Base-by-base conservation (phyloP, 768 basidiomycete species). In the Infundibulicybe gibba region DNA sequence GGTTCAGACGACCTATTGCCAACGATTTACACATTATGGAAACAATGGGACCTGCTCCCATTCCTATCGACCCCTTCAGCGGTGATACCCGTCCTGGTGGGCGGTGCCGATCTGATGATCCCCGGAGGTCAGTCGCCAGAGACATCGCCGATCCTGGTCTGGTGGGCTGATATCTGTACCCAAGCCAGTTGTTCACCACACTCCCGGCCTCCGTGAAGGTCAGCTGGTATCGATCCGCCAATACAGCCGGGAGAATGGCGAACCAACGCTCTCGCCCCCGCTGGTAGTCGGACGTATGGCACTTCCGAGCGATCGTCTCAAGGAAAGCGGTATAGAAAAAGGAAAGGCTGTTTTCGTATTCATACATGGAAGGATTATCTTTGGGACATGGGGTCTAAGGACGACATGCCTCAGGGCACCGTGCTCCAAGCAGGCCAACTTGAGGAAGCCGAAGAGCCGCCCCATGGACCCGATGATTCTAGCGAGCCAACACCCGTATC, bases 21-120 rank as follows among this genome's bases (percentile, higher is more conserved):
- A n/a, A 85, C 87, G 33, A 77, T 90, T 14, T 90, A 90, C 58
- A 87, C 90, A 0, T 63, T 93, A 17, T 89, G 88, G 86, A 90
- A 86, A 60, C 77, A 77, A 35, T 76, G 77, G 9, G 72, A 78
- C 33, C 65, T 94, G 1, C 70, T 93, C 8, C 86, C 88, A 0
- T 75, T 75, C 49, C 53, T 93, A n/a, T 78, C 81, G 2, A 90
- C 90, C 0, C 86, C 88, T 2, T 61, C 77, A 2, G 65, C 79
- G 10, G 90, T 90, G 21, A 78, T 91, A 32, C 84, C 84, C 1
- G 71, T 83, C 19, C 74, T 94, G 11, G 67, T 80, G 3, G 80
- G 79, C 9, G 90, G 91, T n/a, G 88, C 90, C 0, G 90, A 94
- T 67, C 75, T 93, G 6, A 92, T 94, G 89, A 81, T 87, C 31